Evolutionary conservation across 345 rosid species (phyloP).

Genomic region (Gossypium australe): DNA sequence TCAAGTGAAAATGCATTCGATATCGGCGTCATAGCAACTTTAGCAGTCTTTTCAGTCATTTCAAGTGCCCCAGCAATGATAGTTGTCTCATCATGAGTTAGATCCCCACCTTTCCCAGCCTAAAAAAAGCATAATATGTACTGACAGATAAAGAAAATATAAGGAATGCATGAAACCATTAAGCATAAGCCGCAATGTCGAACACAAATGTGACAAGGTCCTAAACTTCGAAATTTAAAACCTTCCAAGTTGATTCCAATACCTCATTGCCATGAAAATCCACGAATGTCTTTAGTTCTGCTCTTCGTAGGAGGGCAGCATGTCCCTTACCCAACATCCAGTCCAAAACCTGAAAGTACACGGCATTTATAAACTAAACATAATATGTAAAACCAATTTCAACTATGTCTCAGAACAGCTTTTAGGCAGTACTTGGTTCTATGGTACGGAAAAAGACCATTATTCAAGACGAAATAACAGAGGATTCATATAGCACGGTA

Average conservation of each 20-base stretch:
- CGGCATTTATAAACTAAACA: conserved; percentile 6
- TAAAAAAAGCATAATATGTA: conserved; percentile 21
- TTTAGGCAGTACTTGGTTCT: conserved; percentile 3
- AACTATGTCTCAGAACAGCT: background rate
- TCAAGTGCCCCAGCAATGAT: conserved; percentile 93
- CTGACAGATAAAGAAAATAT: conserved; percentile 12
- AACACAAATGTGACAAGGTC: background rate
- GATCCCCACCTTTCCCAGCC: conserved; percentile 97
- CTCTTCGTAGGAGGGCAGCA: conserved; percentile 79
- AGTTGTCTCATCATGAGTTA: conserved; percentile 91
- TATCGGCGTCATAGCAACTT: conserved; percentile 93
- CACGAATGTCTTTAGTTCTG: conserved; percentile 91
- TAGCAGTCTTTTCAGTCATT: conserved; percentile 83
- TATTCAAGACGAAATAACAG: background rate
- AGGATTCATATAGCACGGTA: conserved; percentile 16
- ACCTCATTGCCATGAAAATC: conserved; percentile 93
- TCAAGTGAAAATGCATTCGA: conserved; percentile 96
- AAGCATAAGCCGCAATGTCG: conserved; percentile 8
- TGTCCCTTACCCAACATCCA: conserved; percentile 99
- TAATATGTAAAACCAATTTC: background rate
- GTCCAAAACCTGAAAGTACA: conserved; percentile 62
- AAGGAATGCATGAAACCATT: background rate
- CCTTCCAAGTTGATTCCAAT: conserved; percentile 4
- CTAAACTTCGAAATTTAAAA: background rate
- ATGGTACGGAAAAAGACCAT: background rate